phyloP scores from a whole-genome alignment of 371 early-diverging fungal species.

The Syncephalastrum monosporum region DNA sequence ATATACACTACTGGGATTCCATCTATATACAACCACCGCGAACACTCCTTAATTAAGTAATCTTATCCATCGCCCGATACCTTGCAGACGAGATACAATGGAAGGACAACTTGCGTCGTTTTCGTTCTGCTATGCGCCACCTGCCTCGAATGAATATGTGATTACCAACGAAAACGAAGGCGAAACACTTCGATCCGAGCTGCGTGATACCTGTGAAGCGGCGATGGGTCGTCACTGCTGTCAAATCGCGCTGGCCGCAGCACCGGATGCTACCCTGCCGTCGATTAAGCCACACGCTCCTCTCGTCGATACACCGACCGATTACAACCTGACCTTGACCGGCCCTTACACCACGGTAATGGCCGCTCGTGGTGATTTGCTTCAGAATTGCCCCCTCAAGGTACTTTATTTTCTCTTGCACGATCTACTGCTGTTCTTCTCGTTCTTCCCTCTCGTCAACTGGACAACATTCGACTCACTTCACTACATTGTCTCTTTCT shows the following conservation, averaged over 20 bases:
- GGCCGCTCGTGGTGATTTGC: conserved; percentile 44
- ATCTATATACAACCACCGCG: conserved; percentile 8
- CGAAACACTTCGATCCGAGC: conserved; percentile 15
- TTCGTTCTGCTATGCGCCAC: conserved; percentile 30
- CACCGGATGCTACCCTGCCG: conserved; percentile 16
- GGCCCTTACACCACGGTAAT: conserved; percentile 40
- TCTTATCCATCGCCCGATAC: conserved; percentile 14
- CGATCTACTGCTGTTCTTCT: background rate
- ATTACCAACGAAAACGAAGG: conserved; percentile 6
- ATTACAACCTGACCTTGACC: conserved; percentile 41
- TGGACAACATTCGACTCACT: background rate
- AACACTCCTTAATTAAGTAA: conserved; percentile 1
- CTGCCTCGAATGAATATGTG: conserved; percentile 18
- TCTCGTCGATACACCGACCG: conserved; percentile 39
- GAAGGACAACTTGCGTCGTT: conserved; percentile 20
- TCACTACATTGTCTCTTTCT: background rate
- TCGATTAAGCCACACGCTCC: conserved; percentile 31
- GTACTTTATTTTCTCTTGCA: conserved; percentile 22
- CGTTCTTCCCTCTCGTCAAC: background rate
- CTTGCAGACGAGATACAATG: background rate
- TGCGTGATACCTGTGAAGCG: conserved; percentile 26
- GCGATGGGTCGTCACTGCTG: conserved; percentile 21
- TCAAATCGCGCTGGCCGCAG: conserved; percentile 25
- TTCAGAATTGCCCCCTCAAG: conserved; percentile 40
- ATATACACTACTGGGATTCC: conserved; percentile 4